Evolutionary conservation across 2,329 filamentous ascomycete species (phyloP), one percentile per base, ranked within the genome.

Genomic region (Epichloe sp.): DNA sequence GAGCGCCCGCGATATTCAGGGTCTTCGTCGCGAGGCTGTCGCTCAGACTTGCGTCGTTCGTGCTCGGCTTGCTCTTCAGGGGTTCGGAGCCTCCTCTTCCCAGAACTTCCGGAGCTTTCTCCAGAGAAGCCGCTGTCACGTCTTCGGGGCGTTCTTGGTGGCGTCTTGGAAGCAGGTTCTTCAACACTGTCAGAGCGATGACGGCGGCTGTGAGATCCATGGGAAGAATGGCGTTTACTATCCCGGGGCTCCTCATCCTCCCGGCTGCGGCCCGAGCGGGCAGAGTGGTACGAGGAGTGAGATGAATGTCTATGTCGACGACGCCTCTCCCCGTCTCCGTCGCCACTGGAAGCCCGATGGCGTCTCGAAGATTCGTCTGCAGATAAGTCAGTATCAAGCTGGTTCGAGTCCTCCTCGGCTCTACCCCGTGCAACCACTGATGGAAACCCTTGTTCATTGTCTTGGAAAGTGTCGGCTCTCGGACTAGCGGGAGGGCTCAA

Each of bases 371-470:
- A 73, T 57, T 75, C 73, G 66, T 76, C 75, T 79, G 69, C 68
- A 65, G 69, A 74, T 62, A 73, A 69, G 75, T 79, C 72, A 79
- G 76, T 69, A 73, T 73, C 69, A 65, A 69, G 68, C 64, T 66
- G 64, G 61, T 65, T 38, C 44, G 43, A 43, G 42, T 40, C 15
- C 10, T 48, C 44, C 40, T 50, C 47, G n/a, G 35, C n/a, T 36
- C 23, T 34, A 23, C 34, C 47, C 47, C 34, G 26, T 52, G 47
- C 23, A 44, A 41, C 10, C 37, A 42, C 23, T 10, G 47, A 47
- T 45, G 61, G 57, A 43, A 63, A 49, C 31, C 57, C 57, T 49
- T 58, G 56, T 46, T 64, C 58, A 47, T 60, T 44, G 45, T 47
- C 60, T 50, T 47, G 57, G 52, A 52, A 59, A 53, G 31, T 47